phyloP scores from a whole-genome alignment of 768 basidiomycete species.

The Boletus sp. region DNA sequence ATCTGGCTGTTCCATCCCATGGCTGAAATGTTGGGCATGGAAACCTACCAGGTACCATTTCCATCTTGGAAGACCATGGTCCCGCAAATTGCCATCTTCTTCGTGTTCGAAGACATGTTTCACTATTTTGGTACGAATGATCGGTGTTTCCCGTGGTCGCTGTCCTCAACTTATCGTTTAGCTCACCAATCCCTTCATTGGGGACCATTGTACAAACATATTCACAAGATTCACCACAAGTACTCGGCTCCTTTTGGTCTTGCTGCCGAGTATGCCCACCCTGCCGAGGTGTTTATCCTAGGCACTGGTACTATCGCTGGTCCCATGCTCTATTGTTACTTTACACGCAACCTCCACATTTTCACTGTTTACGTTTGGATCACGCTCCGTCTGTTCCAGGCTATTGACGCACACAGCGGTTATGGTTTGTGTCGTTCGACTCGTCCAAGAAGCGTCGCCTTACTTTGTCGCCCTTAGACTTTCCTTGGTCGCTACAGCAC shows the following conservation, averaged over 20 bases:
- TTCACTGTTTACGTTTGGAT: conserved; percentile 94
- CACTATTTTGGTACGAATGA: conserved; percentile 72
- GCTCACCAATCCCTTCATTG: conserved; percentile 91
- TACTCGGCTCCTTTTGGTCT: conserved; percentile 97
- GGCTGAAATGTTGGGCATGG: conserved; percentile 85
- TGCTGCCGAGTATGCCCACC: conserved; percentile 97
- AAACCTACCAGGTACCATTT: conserved; percentile 92
- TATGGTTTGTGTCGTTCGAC: conserved; percentile 60
- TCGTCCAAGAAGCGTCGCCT: background rate
- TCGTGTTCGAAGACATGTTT: conserved; percentile 94
- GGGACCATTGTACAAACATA: conserved; percentile 81
- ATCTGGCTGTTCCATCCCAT: conserved; percentile 92
- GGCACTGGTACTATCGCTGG: conserved; percentile 89
- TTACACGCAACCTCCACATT: conserved; percentile 77
- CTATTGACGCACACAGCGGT: conserved; percentile 95
- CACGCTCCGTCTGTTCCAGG: conserved; percentile 90
- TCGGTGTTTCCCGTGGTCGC: background rate
- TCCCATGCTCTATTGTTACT: conserved; percentile 82
- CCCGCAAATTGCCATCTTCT: conserved; percentile 83
- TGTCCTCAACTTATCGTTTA: conserved; percentile 22
- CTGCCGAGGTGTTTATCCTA: conserved; percentile 92
- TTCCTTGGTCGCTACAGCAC: conserved; percentile 96
- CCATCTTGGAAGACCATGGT: conserved; percentile 66
- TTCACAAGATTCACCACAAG: conserved; percentile 98
- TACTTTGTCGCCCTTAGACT: conserved; percentile 49